A percentile compares a stretch with the other conserved stretches of the same genome.
These are phyloP conservation scores for Boletus albobrunnescens DNA, from an alignment of 1,284 basidiomycete species.

Conservation along the genomic window DNA sequence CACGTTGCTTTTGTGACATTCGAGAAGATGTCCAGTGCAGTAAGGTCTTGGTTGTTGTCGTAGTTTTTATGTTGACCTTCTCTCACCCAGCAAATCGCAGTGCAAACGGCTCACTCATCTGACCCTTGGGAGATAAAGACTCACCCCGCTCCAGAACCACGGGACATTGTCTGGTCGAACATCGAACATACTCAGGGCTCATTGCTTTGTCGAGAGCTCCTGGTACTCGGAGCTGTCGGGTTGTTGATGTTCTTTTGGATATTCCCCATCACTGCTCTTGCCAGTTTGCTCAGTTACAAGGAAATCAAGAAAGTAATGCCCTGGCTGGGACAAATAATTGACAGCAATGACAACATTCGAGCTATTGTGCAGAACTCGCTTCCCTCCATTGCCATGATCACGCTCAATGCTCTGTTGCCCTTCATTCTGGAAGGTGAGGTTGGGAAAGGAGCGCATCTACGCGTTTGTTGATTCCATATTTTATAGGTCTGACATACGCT, in stretches of 20 bases:
- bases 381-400: conserved; percentile 86
- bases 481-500: conserved; percentile 75
- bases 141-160: conserved; percentile 84
- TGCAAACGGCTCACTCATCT: conserved; percentile 80
- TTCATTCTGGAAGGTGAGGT: conserved; percentile 81
- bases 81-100: conserved; percentile 73
- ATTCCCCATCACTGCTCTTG: conserved; percentile 81
- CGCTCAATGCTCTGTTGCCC: conserved; percentile 85
- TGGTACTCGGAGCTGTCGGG: conserved; percentile 67
- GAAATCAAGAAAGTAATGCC: conserved; percentile 90
- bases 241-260: conserved; percentile 82
- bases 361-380: conserved; percentile 92
- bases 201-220: conserved; percentile 58
- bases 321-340: conserved; percentile 77
- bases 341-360: conserved; percentile 72
- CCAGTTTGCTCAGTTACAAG: conserved; percentile 82
- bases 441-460: neutral
- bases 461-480: neutral
- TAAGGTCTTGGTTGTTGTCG: conserved; percentile 35
- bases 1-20: conserved; percentile 95
- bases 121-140: conserved; percentile 66
- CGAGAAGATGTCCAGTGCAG: conserved; percentile 88
- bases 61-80: neutral
- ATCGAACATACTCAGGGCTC: conserved; percentile 63
- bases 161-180: conserved; percentile 94